Evolutionary conservation across 2,329 filamentous ascomycete species (phyloP).

Genomic region (Helicocarpus griseus): DNA sequence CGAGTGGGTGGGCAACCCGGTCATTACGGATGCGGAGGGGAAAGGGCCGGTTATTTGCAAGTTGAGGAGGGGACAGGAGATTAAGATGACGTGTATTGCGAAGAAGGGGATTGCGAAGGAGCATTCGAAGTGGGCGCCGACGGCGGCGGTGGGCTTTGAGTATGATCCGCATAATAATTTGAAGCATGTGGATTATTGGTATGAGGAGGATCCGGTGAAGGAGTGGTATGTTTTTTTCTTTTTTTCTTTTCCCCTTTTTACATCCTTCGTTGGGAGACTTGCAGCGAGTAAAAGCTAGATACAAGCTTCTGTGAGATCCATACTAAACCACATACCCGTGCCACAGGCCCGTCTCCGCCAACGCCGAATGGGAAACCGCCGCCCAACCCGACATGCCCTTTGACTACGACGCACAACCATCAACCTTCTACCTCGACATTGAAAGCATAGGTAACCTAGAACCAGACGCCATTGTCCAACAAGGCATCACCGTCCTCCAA

Average conservation of each 20-base stretch:
- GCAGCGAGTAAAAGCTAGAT: no score
- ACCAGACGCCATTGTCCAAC: conserved; percentile 78
- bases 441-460: conserved; percentile 82
- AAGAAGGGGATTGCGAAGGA: conserved; percentile 99
- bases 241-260: not conserved
- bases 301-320: no score
- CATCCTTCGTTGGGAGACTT: no score
- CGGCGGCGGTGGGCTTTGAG: conserved; percentile 86
- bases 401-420: conserved; percentile 78
- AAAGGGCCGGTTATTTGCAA: conserved; percentile 83
- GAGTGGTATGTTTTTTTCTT: conserved; percentile 58
- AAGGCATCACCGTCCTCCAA: conserved; percentile 81
- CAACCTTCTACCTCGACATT: conserved; percentile 85
- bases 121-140: conserved; percentile 95
- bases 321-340: not conserved
- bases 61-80: conserved; percentile 77
- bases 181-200: conserved; percentile 88
- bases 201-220: conserved; percentile 68
- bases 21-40: conserved; percentile 73
- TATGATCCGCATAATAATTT: conserved; percentile 98
- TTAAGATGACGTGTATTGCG: conserved; percentile 83
- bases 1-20: conserved; percentile 65
- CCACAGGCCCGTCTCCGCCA: conserved; percentile 29
- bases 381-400: conserved; percentile 76
- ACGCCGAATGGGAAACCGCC: conserved; percentile 62